These are phyloP conservation scores for Diutina scorzettiae DNA, from an alignment of 1,139 yeast species.

Conservation along the genomic window DNA sequence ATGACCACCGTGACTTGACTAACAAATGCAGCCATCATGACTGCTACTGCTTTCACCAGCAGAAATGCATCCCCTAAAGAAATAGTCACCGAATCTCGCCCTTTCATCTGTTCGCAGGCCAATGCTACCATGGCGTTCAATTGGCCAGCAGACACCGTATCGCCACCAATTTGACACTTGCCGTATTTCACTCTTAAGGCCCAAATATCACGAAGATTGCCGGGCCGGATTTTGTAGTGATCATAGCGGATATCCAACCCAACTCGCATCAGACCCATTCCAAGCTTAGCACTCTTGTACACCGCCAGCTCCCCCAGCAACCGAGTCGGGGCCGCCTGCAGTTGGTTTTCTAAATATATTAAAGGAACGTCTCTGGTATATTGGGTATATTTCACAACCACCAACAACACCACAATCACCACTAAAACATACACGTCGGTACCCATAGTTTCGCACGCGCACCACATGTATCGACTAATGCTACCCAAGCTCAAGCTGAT, in stretches of 20 bases:
- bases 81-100: slow-evolving; percentile 12
- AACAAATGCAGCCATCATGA: slow-evolving; percentile 20
- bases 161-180: slow-evolving; percentile 12
- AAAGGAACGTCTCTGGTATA: slow-evolving; percentile 11
- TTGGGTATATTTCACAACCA: slow-evolving; percentile 7
- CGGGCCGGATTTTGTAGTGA: slow-evolving; percentile 54
- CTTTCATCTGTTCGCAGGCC: slow-evolving; percentile 12
- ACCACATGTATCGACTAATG: neutral
- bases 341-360: slow-evolving; percentile 44
- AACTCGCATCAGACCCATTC: slow-evolving; percentile 46
- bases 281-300: slow-evolving; percentile 52
- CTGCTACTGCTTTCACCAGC: slow-evolving; percentile 13
- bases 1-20: slow-evolving; percentile 17
- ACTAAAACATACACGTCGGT: neutral
- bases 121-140: slow-evolving; percentile 17
- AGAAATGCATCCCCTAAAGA: slow-evolving; percentile 12
- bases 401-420: neutral
- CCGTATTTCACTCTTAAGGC: slow-evolving; percentile 17
- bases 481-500: slow-evolving; percentile 4
- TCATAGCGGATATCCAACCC: slow-evolving; percentile 52
- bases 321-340: slow-evolving; percentile 45
- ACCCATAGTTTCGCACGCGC: neutral
- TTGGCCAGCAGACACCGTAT: slow-evolving; percentile 11
- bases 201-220: slow-evolving; percentile 62
- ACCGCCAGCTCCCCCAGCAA: slow-evolving; percentile 48